Base-by-base conservation (phyloP, 148 eudicot species). In the Chenopodium album region DNA sequence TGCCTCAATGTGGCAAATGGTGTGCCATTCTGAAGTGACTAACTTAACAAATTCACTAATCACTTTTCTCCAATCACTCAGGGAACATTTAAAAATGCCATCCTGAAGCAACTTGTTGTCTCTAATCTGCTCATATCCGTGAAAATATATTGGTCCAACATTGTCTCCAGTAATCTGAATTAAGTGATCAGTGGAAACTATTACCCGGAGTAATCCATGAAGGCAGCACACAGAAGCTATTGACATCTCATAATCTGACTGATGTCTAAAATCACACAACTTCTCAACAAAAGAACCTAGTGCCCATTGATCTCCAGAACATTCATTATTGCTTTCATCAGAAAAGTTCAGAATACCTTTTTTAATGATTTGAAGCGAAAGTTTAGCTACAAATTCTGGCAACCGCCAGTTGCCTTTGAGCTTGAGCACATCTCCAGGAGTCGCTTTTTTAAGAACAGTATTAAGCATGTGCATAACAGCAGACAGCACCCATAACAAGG, bases 221-320 rank as follows among this genome's bases (percentile, higher is more conserved):
- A 92, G 93, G 87, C 94, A 92, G 84, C 84, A 87, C 16, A 86
- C 86, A 75, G 95, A 88, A 82, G 97, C 92, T 80, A 96, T 74
- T 50, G 97, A 88, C 41, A 85, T 76, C 77, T 88, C 95, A 76
- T 54, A 78, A 69, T 89, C 91, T 67, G 87, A 68, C 70, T 87
- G 87, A 76, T 79, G 88, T 81, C 93, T 91, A 75, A 89, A 84
- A 79, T 85, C 75, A 84, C 90, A 87, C 80, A 94, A 73, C 83
- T 82, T 87, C 82, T 85, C 88, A 62, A 88, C 44, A 22, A 92
- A 88, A 76, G 89, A 89, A 67, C 82, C 78, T 50, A 69, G 75
- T 73, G 73, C 68, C 31, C 68, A 54, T 73, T 81, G 48, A 68
- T 81, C 74, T 48, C 46, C 73, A 78, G 82, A 79, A 32, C 73